These are phyloP conservation scores for Colletotrichum liaoningense DNA, from an alignment of 2,329 filamentous ascomycete genomes.

Conservation along the genomic window DNA sequence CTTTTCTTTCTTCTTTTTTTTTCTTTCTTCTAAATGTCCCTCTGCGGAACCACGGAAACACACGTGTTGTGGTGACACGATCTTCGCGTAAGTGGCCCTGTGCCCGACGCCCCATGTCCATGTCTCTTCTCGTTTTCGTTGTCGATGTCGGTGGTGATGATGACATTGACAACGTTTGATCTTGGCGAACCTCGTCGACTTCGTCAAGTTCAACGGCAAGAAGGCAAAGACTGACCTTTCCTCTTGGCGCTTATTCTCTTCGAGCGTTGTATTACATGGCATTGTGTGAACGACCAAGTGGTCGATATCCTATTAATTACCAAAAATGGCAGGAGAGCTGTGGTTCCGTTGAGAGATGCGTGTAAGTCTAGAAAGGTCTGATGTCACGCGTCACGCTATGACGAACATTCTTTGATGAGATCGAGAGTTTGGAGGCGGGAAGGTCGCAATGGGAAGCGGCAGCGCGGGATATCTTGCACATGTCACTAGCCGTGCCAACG, in stretches of 20 bases:
- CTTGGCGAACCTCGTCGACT: neutral
- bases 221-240: neutral
- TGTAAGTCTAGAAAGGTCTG: neutral
- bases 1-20: too few relatives aligned
- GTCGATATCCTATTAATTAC: too few relatives aligned
- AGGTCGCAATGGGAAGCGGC: constrained; percentile 4
- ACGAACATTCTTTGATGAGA: too few relatives aligned
- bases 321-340: too few relatives aligned
- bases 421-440: constrained; percentile 2
- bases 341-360: too few relatives aligned
- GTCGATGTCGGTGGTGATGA: neutral
- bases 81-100: neutral
- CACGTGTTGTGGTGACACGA: neutral
- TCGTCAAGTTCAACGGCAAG: neutral
- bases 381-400: too few relatives aligned
- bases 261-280: neutral
- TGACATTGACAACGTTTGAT: neutral
- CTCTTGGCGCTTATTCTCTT: neutral
- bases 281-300: neutral
- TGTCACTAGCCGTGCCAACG: too few relatives aligned
- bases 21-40: too few relatives aligned
- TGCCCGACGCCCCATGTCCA: neutral
- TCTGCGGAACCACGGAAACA: too few relatives aligned
- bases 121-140: neutral
- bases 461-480: neutral